Conservation (phyloP, 169 alveolate genomes). For the Blepharisma undulans region DNA sequence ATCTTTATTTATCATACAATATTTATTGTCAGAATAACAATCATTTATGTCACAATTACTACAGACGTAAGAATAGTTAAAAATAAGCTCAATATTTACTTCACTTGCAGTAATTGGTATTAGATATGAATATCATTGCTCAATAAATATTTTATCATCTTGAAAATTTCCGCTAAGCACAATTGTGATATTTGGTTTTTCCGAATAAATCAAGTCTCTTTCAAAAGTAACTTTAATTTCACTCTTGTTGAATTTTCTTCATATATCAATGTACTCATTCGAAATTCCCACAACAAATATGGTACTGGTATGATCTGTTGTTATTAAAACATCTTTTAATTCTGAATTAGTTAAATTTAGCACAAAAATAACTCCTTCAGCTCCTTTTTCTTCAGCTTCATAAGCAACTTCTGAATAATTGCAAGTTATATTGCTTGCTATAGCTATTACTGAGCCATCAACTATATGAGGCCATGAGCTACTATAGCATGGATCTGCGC, state of each 20-base stretch:
- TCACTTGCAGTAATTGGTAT: background rate
- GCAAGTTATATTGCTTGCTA: background rate
- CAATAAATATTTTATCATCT: background rate
- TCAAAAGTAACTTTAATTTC: background rate
- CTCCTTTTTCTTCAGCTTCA: background rate
- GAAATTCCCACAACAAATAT: background rate
- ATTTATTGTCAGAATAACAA: background rate
- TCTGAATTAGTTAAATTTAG: background rate
- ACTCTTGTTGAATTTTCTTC: background rate
- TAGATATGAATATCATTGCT: background rate
- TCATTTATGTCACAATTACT: background rate
- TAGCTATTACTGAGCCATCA: background rate
- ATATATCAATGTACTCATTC: background rate
- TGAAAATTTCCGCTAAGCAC: background rate
- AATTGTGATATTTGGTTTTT: background rate
- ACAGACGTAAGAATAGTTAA: background rate
- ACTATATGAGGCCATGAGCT: background rate
- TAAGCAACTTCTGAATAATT: background rate
- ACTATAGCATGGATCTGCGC: background rate
- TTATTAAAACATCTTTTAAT: background rate
- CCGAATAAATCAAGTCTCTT: background rate
- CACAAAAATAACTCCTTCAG: background rate
- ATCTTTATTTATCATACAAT: too few species aligned
- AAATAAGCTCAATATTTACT: background rate
- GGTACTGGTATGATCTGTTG: background rate